Conservation (phyloP, 768 basidiomycete genomes). For the Rhizopogon sp. region DNA sequence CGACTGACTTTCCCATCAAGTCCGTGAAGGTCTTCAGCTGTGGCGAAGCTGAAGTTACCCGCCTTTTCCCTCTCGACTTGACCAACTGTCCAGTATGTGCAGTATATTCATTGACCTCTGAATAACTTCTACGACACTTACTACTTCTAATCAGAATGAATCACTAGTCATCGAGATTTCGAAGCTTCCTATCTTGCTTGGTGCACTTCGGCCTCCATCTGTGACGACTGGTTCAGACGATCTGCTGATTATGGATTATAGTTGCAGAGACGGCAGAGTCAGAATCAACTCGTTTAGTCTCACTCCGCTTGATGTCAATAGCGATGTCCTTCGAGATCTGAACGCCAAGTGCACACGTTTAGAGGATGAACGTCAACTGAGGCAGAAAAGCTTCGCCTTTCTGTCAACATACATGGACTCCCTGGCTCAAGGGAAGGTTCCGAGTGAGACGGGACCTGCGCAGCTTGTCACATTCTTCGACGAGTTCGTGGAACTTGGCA, state of each 20-base stretch:
- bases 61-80: conserved; percentile 13
- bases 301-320: not conserved
- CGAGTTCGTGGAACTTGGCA: conserved; percentile 17
- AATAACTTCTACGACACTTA: not conserved
- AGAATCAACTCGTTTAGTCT: not conserved
- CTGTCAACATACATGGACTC: conserved; percentile 23
- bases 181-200: conserved; percentile 7
- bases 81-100: conserved; percentile 3
- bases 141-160: conserved; percentile 9
- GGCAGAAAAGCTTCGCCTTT: conserved; percentile 16
- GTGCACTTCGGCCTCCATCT: conserved; percentile 6
- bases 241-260: conserved; percentile 12
- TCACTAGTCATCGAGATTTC: conserved; percentile 11
- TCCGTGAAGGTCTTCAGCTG: conserved; percentile 14
- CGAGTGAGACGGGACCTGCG: conserved; percentile 5
- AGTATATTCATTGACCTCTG: not conserved
- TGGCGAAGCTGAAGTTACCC: conserved; percentile 12
- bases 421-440: conserved; percentile 17
- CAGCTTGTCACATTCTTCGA: conserved; percentile 17
- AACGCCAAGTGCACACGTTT: conserved; percentile 9
- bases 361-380: conserved; percentile 14
- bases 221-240: conserved; percentile 7
- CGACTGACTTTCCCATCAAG: conserved; percentile 10
- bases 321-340: conserved; percentile 5
- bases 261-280: not conserved